Percentiles rank a stretch among this genome's conserved stretches.
Evolutionary conservation across 2,329 filamentous ascomycete species (phyloP).

Genomic region (Xylariaceae sp.): DNA sequence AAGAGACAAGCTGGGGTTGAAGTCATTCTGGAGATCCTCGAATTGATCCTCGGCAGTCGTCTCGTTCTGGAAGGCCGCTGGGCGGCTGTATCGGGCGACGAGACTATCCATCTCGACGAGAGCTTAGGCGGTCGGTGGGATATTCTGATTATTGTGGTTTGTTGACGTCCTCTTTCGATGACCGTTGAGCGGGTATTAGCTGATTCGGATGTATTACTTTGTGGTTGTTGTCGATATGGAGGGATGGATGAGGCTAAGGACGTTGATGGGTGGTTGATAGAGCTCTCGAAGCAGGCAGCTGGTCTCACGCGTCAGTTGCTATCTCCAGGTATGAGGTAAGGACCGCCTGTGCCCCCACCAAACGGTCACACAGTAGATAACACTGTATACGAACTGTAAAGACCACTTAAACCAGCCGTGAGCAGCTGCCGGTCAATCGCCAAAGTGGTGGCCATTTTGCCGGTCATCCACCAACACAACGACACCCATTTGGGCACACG

Average conservation of each 20-base stretch:
- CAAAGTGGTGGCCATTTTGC: too few relatives aligned
- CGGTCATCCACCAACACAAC: too few relatives aligned
- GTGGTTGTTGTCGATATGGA: slow-evolving; percentile 15
- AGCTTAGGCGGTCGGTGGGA: not conserved
- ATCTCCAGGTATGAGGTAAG: not conserved
- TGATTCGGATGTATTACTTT: not conserved
- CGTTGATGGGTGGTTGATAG: slow-evolving; percentile 11
- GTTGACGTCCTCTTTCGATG: slow-evolving; percentile 4
- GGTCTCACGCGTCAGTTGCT: slow-evolving; percentile 29
- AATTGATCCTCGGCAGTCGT: slow-evolving; percentile 66
- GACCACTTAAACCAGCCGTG: too few relatives aligned
- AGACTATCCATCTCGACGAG: slow-evolving; percentile 72
- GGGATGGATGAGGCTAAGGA: slow-evolving; percentile 8
- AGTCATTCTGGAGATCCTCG: slow-evolving; percentile 65
- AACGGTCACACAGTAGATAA: too few relatives aligned
- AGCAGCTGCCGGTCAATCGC: too few relatives aligned
- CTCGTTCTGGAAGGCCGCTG: slow-evolving; percentile 67
- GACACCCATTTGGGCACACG: too few relatives aligned
- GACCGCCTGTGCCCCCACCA: not conserved
- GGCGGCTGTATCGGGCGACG: slow-evolving; percentile 84
- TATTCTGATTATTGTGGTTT: not conserved
- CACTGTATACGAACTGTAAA: not conserved
- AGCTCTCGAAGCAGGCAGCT: slow-evolving; percentile 24
- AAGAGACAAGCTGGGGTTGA: slow-evolving; percentile 71
- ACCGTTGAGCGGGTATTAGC: slow-evolving; percentile 3